phyloP scores from a whole-genome alignment of 208 protist species.

The Trichomonas vaginalis region DNA sequence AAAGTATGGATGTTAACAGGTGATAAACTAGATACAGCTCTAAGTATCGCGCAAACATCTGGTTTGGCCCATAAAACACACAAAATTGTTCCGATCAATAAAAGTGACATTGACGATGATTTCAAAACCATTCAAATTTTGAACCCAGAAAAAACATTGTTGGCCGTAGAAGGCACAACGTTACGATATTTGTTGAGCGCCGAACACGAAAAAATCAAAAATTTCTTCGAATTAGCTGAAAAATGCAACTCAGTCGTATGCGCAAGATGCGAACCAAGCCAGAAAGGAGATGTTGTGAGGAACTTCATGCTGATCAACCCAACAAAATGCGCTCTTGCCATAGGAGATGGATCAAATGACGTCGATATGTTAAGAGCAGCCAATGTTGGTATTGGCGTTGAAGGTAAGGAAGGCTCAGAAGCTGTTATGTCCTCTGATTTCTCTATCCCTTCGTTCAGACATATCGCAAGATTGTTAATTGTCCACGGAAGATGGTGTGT shows the following conservation, averaged over 20 bases:
- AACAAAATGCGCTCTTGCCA: constrained; percentile 43
- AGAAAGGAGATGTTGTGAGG: background rate
- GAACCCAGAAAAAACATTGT: background rate
- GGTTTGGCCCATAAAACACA: background rate
- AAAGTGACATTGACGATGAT: background rate
- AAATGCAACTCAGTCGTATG: background rate
- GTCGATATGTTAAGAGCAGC: constrained; percentile 76
- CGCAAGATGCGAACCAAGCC: background rate
- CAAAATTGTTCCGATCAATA: background rate
- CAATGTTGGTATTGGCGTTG: constrained; percentile 71
- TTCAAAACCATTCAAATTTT: background rate
- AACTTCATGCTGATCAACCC: background rate
- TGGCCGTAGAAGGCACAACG: background rate
- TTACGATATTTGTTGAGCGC: background rate
- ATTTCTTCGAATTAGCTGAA: background rate
- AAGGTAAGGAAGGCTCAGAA: background rate
- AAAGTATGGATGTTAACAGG: constrained; percentile 90
- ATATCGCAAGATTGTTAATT: background rate
- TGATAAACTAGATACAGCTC: constrained; percentile 85
- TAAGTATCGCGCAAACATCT: constrained; percentile 52
- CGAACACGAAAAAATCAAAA: background rate
- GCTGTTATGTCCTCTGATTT: background rate
- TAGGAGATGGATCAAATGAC: constrained; percentile 95
- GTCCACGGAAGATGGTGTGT: background rate
- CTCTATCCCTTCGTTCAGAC: background rate